Evolutionary conservation across 345 rosid species (phyloP), one percentile per base, ranked within the genome.

Genomic region (Turritis glabra): DNA sequence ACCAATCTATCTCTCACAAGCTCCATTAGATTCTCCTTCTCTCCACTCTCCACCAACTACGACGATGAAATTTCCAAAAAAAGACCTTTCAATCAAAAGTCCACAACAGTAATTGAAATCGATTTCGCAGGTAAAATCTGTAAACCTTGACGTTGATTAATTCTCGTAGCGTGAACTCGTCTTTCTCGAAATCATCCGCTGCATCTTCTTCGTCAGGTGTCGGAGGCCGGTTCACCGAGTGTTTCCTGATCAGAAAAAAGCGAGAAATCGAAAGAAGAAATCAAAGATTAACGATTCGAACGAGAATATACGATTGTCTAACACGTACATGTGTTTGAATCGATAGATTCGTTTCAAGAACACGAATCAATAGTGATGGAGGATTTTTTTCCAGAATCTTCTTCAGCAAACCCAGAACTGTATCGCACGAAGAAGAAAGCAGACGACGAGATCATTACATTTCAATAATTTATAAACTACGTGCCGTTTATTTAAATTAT

Each of bases 21-120:
- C 62, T 90, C 97, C 94, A 77, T 90, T 11, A 86, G 71, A 27
- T 81, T 76, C 73, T 91, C 92, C 52, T 85, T 89, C 75, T 90
- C 92, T 35, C 94, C 92, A 41, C 88, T 89, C 82, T 91, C 90
- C 46, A 82, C 83, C 77, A 91, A 71, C 94, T 86, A 72, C 12
- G 29, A 25, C 37, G 5, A 25, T 29, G 3, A 25, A 40, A 56
- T 17, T 59, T 17, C 25, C 21, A 4, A 19, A 48, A 5, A 8
- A 23, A 40, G 7, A 33, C 14, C 23, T 17, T 17, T 48, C 19
- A 19, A 76, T 56, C 51, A 51, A 57, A 73, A 64, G 2, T 33
- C 46, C 29, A 35, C 29, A 72, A 12, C 22, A 61, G 12, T 15
- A 33, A 33, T 33, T 14, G 26, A 32, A 57, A 57, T 57, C 62